Evolutionary conservation across 192 early-diverging fungal genomes (phyloP), one percentile per base, ranked within the genome.

Genomic region (Gaertneriomyces semiglobifer): DNA sequence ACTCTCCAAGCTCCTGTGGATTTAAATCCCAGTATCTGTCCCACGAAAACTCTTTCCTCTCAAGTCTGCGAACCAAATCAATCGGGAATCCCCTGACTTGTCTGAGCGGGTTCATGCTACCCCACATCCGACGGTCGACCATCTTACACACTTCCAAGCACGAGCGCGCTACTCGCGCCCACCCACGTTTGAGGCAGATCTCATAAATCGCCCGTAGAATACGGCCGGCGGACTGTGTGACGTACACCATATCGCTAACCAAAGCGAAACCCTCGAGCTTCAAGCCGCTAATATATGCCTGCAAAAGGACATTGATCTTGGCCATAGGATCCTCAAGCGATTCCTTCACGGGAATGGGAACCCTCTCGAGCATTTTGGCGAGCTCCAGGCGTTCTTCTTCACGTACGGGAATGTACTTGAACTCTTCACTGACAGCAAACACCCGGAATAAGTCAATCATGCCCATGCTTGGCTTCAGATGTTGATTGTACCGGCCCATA

Each of bases 161-260:
- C 50, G 89, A 89, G 51, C 86, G 88, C 10, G 95, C 88, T 14
- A 97, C 77, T 62, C 92, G 92, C 7, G 94, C 87, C 97, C 97
- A 99, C 16, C 94, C 93, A 14, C 91, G 89, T 56, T 89, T 89
- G 51, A 96, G 72, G 66, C 93, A 93, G 55, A 99, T 93, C 81
- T 98, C 97, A 79, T 95, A 99, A 60, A 99, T 87, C 7, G 97
- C 97, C 38, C 97, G 87, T 40, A 98, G 77, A 56, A 99, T 93
- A 63, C 97, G 86, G 0, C 88, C 88, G 14, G 93, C 95, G 61
- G 88, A 91, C 77, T 98, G 95, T 14, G 97, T 96, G 16, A 99
- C 93, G 81, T 94, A 97, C 1, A 94, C 95, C 92, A 96, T 93
- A 63, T 99, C 97, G n/a, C 93, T 86, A 63, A 94, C 92, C 44